Conservation (phyloP, 345 rosid species). For the Acer yangbiense region DNA sequence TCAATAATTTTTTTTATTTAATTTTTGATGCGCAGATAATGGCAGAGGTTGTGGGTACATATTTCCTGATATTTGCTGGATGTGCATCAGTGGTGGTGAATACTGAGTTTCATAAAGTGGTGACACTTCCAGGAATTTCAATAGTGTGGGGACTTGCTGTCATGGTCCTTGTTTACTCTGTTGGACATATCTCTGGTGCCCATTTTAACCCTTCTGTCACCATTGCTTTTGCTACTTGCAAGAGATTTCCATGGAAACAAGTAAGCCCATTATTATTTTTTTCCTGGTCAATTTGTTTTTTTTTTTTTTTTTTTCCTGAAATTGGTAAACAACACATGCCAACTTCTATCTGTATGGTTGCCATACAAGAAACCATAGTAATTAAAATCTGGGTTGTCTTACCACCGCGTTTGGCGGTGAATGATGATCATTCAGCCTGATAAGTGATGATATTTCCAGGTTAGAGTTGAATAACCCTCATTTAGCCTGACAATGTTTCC, state of each 20-base stretch:
- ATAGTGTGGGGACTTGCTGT: constrained; percentile 90
- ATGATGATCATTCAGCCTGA: no score
- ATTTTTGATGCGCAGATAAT: constrained; percentile 44
- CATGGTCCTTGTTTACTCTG: constrained; percentile 79
- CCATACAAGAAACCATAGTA: not conserved
- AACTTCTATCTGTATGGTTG: not conserved
- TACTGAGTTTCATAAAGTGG: constrained; percentile 54
- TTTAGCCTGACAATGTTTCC: no score
- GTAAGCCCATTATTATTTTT: constrained; percentile 24
- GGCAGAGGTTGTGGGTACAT: constrained; percentile 85
- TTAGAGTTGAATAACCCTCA: no score
- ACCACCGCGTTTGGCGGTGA: no score
- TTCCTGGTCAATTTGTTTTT: not conserved
- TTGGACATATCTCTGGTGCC: constrained; percentile 97
- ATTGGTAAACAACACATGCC: constrained; percentile 11
- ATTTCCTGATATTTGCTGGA: constrained; percentile 90
- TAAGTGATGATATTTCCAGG: no score
- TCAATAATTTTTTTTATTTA: not conserved
- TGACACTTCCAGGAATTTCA: constrained; percentile 76
- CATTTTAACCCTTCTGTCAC: constrained; percentile 98
- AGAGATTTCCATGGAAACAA: constrained; percentile 82
- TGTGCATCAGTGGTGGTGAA: constrained; percentile 80
- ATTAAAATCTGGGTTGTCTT: not conserved
- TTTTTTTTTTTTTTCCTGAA: not conserved
- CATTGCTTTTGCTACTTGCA: constrained; percentile 81